Evolutionary conservation across 345 rosid genomes (phyloP), one percentile per base, ranked within the genome.

Genomic region (Conringia planisiliqua): DNA sequence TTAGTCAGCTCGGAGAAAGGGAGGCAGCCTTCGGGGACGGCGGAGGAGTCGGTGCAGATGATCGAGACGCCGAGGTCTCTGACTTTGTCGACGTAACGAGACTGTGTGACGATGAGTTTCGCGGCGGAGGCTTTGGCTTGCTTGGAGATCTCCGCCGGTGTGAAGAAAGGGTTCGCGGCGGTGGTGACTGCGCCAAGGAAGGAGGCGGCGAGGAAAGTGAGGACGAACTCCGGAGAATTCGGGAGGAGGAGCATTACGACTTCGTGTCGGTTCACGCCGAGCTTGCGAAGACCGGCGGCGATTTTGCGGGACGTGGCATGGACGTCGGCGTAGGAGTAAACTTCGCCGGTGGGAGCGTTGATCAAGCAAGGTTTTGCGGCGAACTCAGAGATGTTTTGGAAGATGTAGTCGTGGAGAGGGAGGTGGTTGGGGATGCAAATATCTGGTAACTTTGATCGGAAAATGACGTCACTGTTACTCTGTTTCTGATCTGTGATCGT

Each of bases 361-460:
- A 95, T 90, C 75, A 95, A 40, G 68, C 97, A 92, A 0, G 79
- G 82, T 57, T 54, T 70, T 13, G 68, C 89, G 83, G 78, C 90
- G 89, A 75, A 84, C 80, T 58, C 87, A 74, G 78, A 91, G 89
- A 77, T 86, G 89, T 87, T 81, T 26, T 91, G 57, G 52, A 94
- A 91, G 81, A 89, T 82, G 60, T 86, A 94, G 2, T 81, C 67
- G 55, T 86, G 92, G 13, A 94, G 82, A 59, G 93, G 86, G 43
- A 91, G 95, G 71, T 91, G 93, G 24, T 80, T 79, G 0, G 98
- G 92, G 78, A 94, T 86, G 79, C 70, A 62, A 66, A 91, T 91
- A 42, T 90, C 95, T 0, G 97, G 95, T 20, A 94, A 88, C 33
- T 94, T 94, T 22, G 98, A 94, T 4, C 90, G 82, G 85, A 74